Percentiles rank a stretch among this genome's conserved stretches.
These are phyloP conservation scores for Pythium chondricola DNA, from an alignment of 352 stramenopile genomes.

Conservation along the genomic window DNA sequence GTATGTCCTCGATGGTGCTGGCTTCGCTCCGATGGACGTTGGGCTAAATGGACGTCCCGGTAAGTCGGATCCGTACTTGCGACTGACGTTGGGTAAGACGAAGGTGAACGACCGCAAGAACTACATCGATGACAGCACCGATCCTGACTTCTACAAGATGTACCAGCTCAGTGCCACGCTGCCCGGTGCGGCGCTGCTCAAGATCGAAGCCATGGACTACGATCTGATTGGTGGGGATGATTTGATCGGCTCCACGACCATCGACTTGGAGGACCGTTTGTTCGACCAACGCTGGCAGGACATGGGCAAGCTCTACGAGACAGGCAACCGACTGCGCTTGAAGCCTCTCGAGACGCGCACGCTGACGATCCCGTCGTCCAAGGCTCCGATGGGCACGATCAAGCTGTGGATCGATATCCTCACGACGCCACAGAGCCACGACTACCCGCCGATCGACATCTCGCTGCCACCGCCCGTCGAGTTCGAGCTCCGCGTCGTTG, in stretches of 20 bases:
- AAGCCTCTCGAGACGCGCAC: constrained; percentile 81
- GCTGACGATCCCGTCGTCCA: constrained; percentile 81
- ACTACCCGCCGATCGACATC: constrained; percentile 83
- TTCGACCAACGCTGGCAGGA: constrained; percentile 87
- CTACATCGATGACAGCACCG: constrained; percentile 81
- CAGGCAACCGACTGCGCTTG: constrained; percentile 46
- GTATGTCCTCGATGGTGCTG: constrained; percentile 82
- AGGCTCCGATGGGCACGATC: constrained; percentile 77
- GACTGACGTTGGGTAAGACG: constrained; percentile 78
- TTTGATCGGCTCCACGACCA: constrained; percentile 89
- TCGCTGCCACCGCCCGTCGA: constrained; percentile 71
- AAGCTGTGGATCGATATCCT: constrained; percentile 92
- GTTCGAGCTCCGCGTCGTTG: constrained; percentile 90
- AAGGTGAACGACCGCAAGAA: constrained; percentile 89
- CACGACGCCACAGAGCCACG: constrained; percentile 57
- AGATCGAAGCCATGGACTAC: constrained; percentile 88
- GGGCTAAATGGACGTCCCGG: constrained; percentile 70
- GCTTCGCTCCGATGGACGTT: constrained; percentile 85
- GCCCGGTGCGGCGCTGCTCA: constrained; percentile 79
- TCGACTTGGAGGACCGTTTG: constrained; percentile 91
- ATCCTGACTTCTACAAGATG: constrained; percentile 91
- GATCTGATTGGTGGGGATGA: constrained; percentile 89
- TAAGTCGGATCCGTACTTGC: constrained; percentile 87
- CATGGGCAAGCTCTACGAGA: constrained; percentile 83
- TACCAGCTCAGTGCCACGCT: constrained; percentile 81